Conservation (phyloP, 2,329 filamentous ascomycete species). For the Botrytis pseudocinerea region DNA sequence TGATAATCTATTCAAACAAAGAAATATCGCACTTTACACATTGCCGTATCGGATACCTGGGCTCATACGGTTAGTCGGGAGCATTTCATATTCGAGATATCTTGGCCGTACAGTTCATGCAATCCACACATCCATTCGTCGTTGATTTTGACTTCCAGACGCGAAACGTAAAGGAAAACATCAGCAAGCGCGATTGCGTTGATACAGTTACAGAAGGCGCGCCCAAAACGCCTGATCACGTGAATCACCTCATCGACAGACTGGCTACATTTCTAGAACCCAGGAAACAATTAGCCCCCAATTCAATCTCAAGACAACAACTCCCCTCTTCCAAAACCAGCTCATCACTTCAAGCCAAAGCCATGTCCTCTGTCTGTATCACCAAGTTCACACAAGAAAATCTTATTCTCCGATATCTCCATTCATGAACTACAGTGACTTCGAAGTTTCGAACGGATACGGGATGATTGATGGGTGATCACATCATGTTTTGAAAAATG, state of each 20-base stretch:
- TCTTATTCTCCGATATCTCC: slow-evolving; percentile 15
- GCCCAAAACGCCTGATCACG: slow-evolving; percentile 21
- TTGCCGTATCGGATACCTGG: not conserved
- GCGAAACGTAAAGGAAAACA: not conserved
- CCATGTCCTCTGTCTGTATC: not conserved
- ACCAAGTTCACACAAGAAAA: slow-evolving; percentile 6
- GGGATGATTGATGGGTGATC: slow-evolving; percentile 18
- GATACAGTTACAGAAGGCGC: slow-evolving; percentile 23
- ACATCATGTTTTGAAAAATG: slow-evolving; percentile 16
- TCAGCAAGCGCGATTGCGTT: slow-evolving; percentile 12
- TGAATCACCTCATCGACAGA: not conserved
- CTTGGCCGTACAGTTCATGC: not conserved
- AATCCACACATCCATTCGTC: not conserved
- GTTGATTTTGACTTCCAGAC: not conserved
- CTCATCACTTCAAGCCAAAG: not conserved
- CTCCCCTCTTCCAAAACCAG: not conserved
- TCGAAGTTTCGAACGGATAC: slow-evolving; percentile 19
- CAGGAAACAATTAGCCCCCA: not conserved
- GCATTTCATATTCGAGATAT: not conserved
- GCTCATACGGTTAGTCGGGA: not conserved
- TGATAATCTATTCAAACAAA: slow-evolving; percentile 5
- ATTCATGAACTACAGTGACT: slow-evolving; percentile 17
- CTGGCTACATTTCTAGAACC: not conserved
- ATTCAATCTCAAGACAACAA: not conserved
- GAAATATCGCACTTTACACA: not conserved